Conservation (phyloP, 2,329 filamentous ascomycete genomes). For the Alternaria triticina region DNA sequence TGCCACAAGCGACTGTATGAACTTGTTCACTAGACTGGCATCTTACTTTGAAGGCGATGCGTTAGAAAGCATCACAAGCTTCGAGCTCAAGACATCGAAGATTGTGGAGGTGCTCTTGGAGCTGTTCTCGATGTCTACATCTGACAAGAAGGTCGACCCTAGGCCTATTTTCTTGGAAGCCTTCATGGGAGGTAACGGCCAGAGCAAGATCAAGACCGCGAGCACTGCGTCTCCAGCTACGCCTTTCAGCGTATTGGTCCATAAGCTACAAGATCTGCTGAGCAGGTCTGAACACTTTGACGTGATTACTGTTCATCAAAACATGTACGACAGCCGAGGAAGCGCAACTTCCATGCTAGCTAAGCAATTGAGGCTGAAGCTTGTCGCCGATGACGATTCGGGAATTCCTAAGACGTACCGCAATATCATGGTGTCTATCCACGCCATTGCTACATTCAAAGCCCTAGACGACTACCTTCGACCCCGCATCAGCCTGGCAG, state of each 20-base stretch:
- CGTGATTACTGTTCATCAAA: conserved; percentile 93
- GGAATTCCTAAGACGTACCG: conserved; percentile 87
- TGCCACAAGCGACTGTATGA: conserved; percentile 58
- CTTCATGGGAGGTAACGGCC: conserved; percentile 80
- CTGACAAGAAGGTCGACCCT: conserved; percentile 62
- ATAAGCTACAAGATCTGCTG: conserved; percentile 93
- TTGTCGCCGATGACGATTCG: conserved; percentile 88
- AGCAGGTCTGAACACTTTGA: conserved; percentile 98
- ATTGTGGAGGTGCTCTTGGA: conserved; percentile 84
- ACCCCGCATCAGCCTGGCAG: conserved; percentile 80
- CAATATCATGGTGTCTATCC: conserved; percentile 98
- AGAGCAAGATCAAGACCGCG: conserved; percentile 66
- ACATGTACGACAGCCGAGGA: conserved; percentile 86
- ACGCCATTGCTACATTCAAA: conserved; percentile 98
- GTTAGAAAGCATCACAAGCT: conserved; percentile 91
- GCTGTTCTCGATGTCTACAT: conserved; percentile 74
- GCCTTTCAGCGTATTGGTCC: conserved; percentile 86
- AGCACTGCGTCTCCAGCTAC: conserved; percentile 75
- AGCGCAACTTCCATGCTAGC: conserved; percentile 95
- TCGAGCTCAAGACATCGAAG: conserved; percentile 88
- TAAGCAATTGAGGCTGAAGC: conserved; percentile 88
- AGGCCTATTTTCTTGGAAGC: conserved; percentile 86
- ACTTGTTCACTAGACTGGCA: conserved; percentile 77
- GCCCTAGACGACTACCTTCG: conserved; percentile 94
- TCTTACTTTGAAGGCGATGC: conserved; percentile 88